Conservation (phyloP, 768 basidiomycete genomes). For the Leccinum subgranulosum region DNA sequence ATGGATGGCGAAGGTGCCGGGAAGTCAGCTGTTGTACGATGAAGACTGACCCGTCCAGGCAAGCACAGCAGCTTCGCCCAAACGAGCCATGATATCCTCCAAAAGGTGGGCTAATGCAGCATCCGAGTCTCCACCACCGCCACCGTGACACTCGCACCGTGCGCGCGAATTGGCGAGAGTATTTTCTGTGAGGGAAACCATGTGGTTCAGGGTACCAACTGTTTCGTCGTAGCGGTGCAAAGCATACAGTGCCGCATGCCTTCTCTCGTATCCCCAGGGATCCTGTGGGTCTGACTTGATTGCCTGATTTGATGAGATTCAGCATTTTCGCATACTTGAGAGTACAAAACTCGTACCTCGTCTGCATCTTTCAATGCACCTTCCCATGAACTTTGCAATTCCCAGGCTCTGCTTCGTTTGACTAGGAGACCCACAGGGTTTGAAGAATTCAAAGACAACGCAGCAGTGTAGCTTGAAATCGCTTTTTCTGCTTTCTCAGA, state of each 20-base stretch:
- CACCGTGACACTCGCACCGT: conserved; percentile 2
- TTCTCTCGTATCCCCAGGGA: neutral
- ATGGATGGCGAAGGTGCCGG: neutral
- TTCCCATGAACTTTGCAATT: neutral
- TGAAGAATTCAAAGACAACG: neutral
- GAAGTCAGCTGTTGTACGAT: conserved; percentile 13
- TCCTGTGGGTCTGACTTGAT: neutral
- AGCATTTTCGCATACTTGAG: neutral
- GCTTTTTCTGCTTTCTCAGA: neutral
- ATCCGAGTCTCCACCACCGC: neutral
- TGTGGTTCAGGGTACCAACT: neutral
- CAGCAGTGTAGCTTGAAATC: neutral
- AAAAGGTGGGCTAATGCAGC: conserved; percentile 9
- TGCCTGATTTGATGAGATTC: neutral
- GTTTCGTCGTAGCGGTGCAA: conserved; percentile 1
- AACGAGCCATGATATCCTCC: conserved; percentile 9
- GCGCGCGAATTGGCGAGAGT: neutral
- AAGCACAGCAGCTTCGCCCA: conserved; percentile 2
- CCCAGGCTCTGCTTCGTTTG: conserved; percentile 2
- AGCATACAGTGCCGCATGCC: neutral
- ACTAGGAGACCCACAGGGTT: conserved; percentile 1
- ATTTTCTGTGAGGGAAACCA: neutral
- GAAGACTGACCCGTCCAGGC: conserved; percentile 9
- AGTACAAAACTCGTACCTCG: neutral
- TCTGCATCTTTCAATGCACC: conserved; percentile 12